These are phyloP conservation scores for Aristolochia californica DNA, from an alignment of 164 flowering plant genomes.

Conservation along the genomic window DNA sequence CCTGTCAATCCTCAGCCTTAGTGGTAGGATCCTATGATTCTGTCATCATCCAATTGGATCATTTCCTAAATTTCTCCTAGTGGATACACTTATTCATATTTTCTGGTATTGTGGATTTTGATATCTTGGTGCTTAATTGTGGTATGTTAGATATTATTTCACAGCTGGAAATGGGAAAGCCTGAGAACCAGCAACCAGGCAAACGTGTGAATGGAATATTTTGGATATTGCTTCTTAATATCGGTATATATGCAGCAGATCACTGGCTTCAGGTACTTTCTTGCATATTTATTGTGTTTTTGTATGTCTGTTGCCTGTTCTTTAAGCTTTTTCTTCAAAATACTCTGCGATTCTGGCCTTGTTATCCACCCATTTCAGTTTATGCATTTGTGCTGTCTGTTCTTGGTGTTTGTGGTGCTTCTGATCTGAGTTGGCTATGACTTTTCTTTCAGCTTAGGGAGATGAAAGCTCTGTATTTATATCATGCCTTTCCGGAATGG, in stretches of 20 bases:
- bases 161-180: conserved; percentile 68
- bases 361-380: too few species aligned
- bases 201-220: conserved; percentile 78
- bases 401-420: too few species aligned
- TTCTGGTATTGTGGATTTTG: background rate
- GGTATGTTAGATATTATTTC: conserved; percentile 53
- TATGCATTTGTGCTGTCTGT: too few species aligned
- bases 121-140: conserved; percentile 7
- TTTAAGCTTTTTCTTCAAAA: background rate
- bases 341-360: background rate
- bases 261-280: conserved; percentile 65
- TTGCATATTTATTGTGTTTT: background rate
- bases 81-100: too few species aligned
- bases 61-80: too few species aligned
- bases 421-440: background rate
- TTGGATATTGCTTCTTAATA: conserved; percentile 79
- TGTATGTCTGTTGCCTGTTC: background rate
- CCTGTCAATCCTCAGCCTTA: too few species aligned
- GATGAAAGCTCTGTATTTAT: conserved; percentile 57
- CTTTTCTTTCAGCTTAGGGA: conserved; percentile 36
- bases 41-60: too few species aligned
- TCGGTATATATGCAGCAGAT: conserved; percentile 74
- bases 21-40: too few species aligned
- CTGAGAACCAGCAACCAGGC: conserved; percentile 35
- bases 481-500: conserved; percentile 80